Evolutionary conservation across 1,284 basidiomycete genomes (phyloP).

Genomic region (Cryptococcus amylolentus): DNA sequence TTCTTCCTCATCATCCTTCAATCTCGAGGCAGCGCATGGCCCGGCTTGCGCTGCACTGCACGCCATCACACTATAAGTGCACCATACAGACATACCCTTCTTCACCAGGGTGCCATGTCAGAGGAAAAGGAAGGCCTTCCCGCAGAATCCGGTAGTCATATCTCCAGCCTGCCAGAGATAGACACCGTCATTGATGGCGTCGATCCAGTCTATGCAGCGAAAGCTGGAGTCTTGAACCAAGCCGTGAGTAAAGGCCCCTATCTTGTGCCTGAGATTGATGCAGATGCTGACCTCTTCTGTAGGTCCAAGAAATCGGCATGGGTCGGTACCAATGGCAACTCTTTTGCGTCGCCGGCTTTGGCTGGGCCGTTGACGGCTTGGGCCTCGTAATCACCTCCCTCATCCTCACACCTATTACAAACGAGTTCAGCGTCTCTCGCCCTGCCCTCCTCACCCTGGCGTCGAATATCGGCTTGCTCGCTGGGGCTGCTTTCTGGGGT

Average conservation of each 20-base stretch:
- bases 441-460: constrained; percentile 31
- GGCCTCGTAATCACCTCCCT: constrained; percentile 34
- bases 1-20: no score
- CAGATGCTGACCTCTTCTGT: background rate
- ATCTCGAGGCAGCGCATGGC: no score
- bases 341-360: constrained; percentile 56
- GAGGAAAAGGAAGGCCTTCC: no score
- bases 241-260: constrained; percentile 17
- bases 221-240: constrained; percentile 37
- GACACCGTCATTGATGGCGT: constrained; percentile 23
- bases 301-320: constrained; percentile 56
- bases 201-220: constrained; percentile 41
- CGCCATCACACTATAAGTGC: no score
- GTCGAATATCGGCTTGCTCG: constrained; percentile 38
- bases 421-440: constrained; percentile 48
- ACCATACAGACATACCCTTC: no score
- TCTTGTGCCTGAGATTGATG: background rate
- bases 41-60: no score
- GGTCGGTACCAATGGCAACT: constrained; percentile 63
- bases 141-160: no score
- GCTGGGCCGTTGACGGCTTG: constrained; percentile 49
- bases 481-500: constrained; percentile 53
- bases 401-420: constrained; percentile 54
- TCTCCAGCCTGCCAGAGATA: no score
- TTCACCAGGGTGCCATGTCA: no score